Percentiles rank a stretch among this genome's conserved stretches.
These are phyloP conservation scores for Sechiopsis laciniata DNA, from an alignment of 306 rosid species.

Conservation along the genomic window DNA sequence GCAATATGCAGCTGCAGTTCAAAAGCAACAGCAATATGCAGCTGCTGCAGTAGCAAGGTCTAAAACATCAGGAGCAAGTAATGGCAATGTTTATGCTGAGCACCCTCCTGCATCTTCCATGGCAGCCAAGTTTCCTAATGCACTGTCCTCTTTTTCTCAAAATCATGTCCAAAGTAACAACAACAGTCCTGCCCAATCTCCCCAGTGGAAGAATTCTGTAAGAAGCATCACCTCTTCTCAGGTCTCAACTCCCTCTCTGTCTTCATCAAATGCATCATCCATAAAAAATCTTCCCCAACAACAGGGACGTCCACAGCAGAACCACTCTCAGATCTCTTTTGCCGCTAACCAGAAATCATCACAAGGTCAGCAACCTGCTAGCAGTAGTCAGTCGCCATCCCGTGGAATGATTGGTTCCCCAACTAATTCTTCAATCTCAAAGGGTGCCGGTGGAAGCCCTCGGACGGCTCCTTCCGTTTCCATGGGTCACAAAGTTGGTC, in stretches of 20 bases:
- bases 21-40: too few relatives aligned
- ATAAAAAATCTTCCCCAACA: conserved; percentile 59
- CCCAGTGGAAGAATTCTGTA: conserved; percentile 81
- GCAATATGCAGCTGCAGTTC: conserved; percentile 37
- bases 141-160: conserved; percentile 60
- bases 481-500: conserved; percentile 56
- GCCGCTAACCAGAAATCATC: conserved; percentile 58
- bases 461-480: conserved; percentile 57
- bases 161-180: conserved; percentile 60
- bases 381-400: conserved; percentile 61
- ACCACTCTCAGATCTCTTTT: conserved; percentile 78
- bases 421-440: conserved; percentile 74
- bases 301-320: conserved; percentile 61
- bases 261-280: conserved; percentile 51
- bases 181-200: conserved; percentile 60
- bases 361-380: conserved; percentile 51
- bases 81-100: conserved; percentile 62
- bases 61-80: conserved; percentile 58
- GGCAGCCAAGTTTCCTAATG: conserved; percentile 64
- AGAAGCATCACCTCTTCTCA: conserved; percentile 50
- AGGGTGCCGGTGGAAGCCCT: conserved; percentile 86
- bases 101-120: conserved; percentile 60
- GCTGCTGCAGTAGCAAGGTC: conserved; percentile 38
- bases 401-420: conserved; percentile 80
- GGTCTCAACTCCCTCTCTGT: conserved; percentile 46